These are phyloP conservation scores for Candida sanyaensis DNA, from an alignment of 1,139 yeast genomes.

Conservation along the genomic window DNA sequence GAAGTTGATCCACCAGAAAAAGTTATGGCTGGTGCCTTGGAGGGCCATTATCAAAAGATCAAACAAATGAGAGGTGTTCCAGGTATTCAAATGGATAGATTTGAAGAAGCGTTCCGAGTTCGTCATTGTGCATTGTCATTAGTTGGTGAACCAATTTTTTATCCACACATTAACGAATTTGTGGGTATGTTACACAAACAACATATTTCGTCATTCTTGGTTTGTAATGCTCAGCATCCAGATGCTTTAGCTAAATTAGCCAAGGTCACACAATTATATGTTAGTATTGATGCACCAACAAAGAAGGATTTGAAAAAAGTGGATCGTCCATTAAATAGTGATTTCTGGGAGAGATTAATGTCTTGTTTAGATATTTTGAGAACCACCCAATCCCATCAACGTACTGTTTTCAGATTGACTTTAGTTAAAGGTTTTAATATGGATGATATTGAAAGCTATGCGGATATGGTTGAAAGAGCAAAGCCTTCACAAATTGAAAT, in stretches of 20 bases:
- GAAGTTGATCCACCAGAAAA: conserved; percentile 87
- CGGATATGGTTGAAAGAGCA: conserved; percentile 82
- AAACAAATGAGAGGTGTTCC: conserved; percentile 96
- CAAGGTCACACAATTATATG: conserved; percentile 87
- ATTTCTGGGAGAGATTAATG: conserved; percentile 89
- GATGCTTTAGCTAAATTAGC: conserved; percentile 67
- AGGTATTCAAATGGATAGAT: conserved; percentile 86
- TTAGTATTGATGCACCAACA: conserved; percentile 90
- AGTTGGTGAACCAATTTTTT: conserved; percentile 94
- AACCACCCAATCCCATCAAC: conserved; percentile 72
- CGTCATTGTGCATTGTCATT: conserved; percentile 89
- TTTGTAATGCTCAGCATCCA: conserved; percentile 96
- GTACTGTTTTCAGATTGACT: conserved; percentile 90
- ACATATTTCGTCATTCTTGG: conserved; percentile 82
- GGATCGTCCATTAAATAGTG: conserved; percentile 86
- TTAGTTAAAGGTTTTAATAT: conserved; percentile 91
- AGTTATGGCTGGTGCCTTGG: conserved; percentile 80
- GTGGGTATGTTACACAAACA: conserved; percentile 75
- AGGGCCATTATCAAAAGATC: conserved; percentile 87
- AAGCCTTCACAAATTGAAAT: conserved; percentile 88
- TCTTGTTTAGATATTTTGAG: conserved; percentile 78
- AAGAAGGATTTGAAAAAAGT: conserved; percentile 77
- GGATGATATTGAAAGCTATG: conserved; percentile 81
- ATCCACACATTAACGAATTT: conserved; percentile 87
- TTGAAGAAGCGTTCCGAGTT: conserved; percentile 86